These are phyloP conservation scores for Dillenia suffruticosa DNA, from an alignment of 164 flowering plant genomes.

Conservation along the genomic window DNA sequence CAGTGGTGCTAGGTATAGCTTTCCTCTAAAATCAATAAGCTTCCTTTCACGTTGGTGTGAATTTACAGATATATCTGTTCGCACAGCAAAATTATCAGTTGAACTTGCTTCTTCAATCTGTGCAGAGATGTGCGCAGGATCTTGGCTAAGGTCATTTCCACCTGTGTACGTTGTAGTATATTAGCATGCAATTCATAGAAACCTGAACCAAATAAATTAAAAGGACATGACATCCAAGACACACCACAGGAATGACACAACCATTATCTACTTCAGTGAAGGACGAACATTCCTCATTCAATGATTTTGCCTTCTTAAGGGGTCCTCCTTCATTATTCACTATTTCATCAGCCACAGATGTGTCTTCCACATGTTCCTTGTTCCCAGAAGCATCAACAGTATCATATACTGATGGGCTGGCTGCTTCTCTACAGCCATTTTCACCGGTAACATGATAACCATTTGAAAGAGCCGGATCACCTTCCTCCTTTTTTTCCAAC, in stretches of 20 bases:
- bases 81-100: constrained; percentile 22
- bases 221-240: neutral
- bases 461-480: constrained; percentile 20
- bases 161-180: constrained; percentile 20
- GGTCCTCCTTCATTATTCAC: constrained; percentile 46
- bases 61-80: constrained; percentile 57
- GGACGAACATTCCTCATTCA: constrained; percentile 22
- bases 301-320: constrained; percentile 60
- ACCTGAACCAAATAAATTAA: neutral
- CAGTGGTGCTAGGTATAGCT: constrained; percentile 91
- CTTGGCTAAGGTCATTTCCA: constrained; percentile 13
- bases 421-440: constrained; percentile 26
- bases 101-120: constrained; percentile 18
- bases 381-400: constrained; percentile 17
- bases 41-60: constrained; percentile 83
- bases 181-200: constrained; percentile 2
- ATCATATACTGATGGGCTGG: constrained; percentile 1
- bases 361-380: constrained; percentile 23
- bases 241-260: constrained; percentile 5
- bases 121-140: constrained; percentile 13
- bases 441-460: constrained; percentile 21
- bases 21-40: constrained; percentile 80
- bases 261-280: constrained; percentile 31
- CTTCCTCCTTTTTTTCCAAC: constrained; percentile 27
- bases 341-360: constrained; percentile 30